Percentiles rank a stretch among this genome's conserved stretches.
phyloP scores from a whole-genome alignment of 371 early-diverging fungal genomes.

The Actinomucor elegans region DNA sequence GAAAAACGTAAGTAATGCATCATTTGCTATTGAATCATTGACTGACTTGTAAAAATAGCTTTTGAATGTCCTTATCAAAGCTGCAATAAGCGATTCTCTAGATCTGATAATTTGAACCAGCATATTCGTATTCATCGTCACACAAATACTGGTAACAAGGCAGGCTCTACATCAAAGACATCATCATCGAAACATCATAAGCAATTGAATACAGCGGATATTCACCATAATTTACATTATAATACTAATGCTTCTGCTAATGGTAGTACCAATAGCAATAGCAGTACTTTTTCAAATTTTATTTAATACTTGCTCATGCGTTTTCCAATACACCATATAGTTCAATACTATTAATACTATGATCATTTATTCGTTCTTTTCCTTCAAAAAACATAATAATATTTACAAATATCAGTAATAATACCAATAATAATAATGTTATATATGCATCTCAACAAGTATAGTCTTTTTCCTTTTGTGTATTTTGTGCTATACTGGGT shows the following conservation, averaged over 20 bases:
- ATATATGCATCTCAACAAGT: background rate
- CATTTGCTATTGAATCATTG: too few species aligned
- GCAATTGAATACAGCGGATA: background rate
- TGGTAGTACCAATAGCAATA: slow-evolving; percentile 8
- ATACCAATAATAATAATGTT: background rate
- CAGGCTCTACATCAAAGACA: background rate
- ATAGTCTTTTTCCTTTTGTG: background rate
- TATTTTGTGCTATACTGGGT: background rate
- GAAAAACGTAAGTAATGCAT: slow-evolving; percentile 57
- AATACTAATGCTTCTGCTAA: too few species aligned
- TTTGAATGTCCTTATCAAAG: slow-evolving; percentile 67
- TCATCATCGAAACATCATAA: slow-evolving; percentile 6
- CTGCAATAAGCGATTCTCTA: slow-evolving; percentile 80
- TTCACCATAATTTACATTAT: too few species aligned
- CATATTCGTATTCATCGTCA: slow-evolving; percentile 68
- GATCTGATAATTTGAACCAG: slow-evolving; percentile 81
- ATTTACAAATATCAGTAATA: background rate
- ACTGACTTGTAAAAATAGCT: slow-evolving; percentile 41
- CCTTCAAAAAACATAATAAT: background rate
- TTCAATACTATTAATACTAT: too few species aligned
- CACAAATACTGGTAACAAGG: slow-evolving; percentile 16
- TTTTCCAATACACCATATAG: too few species aligned
- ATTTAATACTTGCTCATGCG: slow-evolving; percentile 14
- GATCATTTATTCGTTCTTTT: slow-evolving; percentile 1
- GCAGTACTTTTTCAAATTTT: slow-evolving; percentile 24